These are phyloP conservation scores for sweet orange (Citrus sinensis) DNA, from an alignment of 345 rosid species.

Conservation along the genomic window DVS_A1.0 CM039161.1:6714001-6714500, in stretches of 20 bases:
- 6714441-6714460: constrained; percentile 33
- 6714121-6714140: constrained; percentile 60
- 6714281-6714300: not conserved
- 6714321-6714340: constrained; percentile 54
- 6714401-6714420: constrained; percentile 45
- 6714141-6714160: constrained; percentile 65
- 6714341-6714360: constrained; percentile 77
- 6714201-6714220: constrained; percentile 56
- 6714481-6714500: constrained; percentile 75
- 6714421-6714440: constrained; percentile 52
- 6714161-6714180: constrained; percentile 70
- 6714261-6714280: not conserved
- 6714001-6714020: not conserved
- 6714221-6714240: not conserved
- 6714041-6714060: constrained; percentile 57
- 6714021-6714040: constrained; percentile 63
- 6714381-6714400: constrained; percentile 46
- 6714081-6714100: constrained; percentile 82
- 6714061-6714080: constrained; percentile 56
- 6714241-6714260: not conserved
- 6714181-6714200: constrained; percentile 78
- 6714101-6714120: constrained; percentile 65
- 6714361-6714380: constrained; percentile 72
- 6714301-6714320: constrained; percentile 18
- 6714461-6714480: constrained; percentile 57